Percentiles rank a stretch among this genome's conserved stretches.
These are phyloP conservation scores for Ceratorhiza oryzae-sativae DNA, from an alignment of 1,284 basidiomycete species.

Conservation along the genomic window DNA sequence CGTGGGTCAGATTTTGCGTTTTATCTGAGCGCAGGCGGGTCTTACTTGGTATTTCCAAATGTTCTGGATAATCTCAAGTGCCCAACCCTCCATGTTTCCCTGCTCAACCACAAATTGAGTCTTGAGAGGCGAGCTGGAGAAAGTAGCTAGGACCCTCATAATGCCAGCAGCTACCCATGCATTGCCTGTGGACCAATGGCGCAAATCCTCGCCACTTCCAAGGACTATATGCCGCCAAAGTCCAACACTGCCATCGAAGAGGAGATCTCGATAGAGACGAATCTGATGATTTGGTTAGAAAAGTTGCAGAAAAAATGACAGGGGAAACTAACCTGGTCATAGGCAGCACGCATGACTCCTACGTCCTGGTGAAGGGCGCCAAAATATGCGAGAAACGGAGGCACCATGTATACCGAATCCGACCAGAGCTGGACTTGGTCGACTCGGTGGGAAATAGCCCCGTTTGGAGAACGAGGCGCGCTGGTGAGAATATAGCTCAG, in stretches of 20 bases:
- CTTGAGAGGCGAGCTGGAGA: constrained; percentile 65
- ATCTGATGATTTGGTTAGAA: constrained; percentile 49
- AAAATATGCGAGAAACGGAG: constrained; percentile 91
- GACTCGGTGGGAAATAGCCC: constrained; percentile 81
- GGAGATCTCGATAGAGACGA: constrained; percentile 55
- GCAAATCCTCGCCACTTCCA: constrained; percentile 62
- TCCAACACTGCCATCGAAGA: constrained; percentile 52
- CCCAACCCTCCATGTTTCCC: constrained; percentile 69
- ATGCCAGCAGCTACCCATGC: constrained; percentile 88
- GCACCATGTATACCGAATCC: constrained; percentile 87
- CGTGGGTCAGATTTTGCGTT: constrained; percentile 23
- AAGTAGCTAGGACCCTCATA: constrained; percentile 79
- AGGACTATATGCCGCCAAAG: constrained; percentile 76
- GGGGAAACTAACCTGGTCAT: constrained; percentile 82
- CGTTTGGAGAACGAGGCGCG: constrained; percentile 73
- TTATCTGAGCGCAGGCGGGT: too few relatives aligned
- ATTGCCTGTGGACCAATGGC: constrained; percentile 83
- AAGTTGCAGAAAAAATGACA: constrained; percentile 54
- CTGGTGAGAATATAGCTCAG: constrained; percentile 70
- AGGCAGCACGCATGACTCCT: constrained; percentile 71
- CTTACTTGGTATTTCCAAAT: constrained; percentile 34
- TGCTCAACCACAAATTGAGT: constrained; percentile 61
- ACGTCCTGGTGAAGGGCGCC: constrained; percentile 74
- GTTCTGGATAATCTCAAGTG: constrained; percentile 47
- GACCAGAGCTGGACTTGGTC: constrained; percentile 70